These are phyloP conservation scores for Byssochlamys sp. DNA, from an alignment of 2,329 filamentous ascomycete genomes.

Conservation along the genomic window DNA sequence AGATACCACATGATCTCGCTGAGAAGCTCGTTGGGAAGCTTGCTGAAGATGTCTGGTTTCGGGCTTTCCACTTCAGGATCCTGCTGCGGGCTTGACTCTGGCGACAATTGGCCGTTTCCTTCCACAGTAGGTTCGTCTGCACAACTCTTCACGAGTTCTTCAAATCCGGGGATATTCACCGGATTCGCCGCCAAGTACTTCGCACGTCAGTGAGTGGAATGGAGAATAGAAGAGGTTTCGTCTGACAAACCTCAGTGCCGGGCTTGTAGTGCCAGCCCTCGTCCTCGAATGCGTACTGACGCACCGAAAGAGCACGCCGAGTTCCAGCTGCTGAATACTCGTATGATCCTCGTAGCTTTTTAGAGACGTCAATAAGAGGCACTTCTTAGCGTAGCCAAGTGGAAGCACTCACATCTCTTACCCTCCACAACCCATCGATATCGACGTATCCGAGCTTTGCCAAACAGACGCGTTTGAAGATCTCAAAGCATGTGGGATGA, in stretches of 20 bases:
- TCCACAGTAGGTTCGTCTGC: neutral
- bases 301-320: neutral
- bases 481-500: conserved; percentile 6
- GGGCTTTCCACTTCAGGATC: neutral
- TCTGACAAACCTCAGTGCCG: conserved; percentile 4
- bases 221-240: conserved; percentile 1
- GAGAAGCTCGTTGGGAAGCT: conserved; percentile 1
- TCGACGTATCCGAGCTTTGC: neutral
- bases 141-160: neutral
- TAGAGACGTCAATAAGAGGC: neutral
- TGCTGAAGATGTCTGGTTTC: neutral
- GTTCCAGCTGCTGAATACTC: neutral
- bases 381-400: neutral
- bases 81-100: neutral
- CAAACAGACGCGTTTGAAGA: conserved; percentile 4
- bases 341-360: neutral
- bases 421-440: neutral
- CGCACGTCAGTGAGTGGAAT: neutral
- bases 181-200: neutral
- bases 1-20: conserved; percentile 2
- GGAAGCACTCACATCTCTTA: neutral
- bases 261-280: conserved; percentile 3
- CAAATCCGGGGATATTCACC: neutral
- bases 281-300: neutral
- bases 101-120: neutral